phyloP scores from a whole-genome alignment of 1,284 basidiomycete genomes.

The Fomitiporia mediterranea region DNA sequence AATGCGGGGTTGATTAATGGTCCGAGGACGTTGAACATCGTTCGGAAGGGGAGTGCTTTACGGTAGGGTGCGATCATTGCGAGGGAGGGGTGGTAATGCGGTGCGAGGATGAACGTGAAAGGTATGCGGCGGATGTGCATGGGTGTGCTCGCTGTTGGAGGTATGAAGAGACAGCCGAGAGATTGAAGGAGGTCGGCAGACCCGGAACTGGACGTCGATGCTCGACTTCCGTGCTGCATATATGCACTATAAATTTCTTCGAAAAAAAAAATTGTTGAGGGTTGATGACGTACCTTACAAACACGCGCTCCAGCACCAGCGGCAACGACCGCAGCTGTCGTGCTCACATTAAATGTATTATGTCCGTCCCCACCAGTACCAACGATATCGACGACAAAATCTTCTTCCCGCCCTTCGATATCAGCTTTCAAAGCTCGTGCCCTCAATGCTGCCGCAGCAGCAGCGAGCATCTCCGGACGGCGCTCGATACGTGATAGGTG shows the following conservation, averaged over 20 bases:
- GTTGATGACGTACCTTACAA: slow-evolving; percentile 65
- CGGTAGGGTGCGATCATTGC: slow-evolving; percentile 84
- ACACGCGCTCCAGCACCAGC: slow-evolving; percentile 92
- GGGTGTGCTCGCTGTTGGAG: slow-evolving; percentile 54
- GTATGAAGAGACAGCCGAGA: slow-evolving; percentile 77
- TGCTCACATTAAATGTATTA: slow-evolving; percentile 97
- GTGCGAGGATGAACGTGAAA: slow-evolving; percentile 92
- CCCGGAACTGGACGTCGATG: slow-evolving; percentile 92
- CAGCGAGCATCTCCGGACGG: slow-evolving; percentile 69
- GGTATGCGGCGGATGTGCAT: slow-evolving; percentile 58
- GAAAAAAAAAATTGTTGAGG: background rate
- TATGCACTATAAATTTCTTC: background rate
- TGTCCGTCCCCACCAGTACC: slow-evolving; percentile 94
- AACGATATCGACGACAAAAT: slow-evolving; percentile 70
- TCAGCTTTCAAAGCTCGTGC: slow-evolving; percentile 58
- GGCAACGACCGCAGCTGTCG: slow-evolving; percentile 91
- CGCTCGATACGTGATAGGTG: slow-evolving; percentile 74
- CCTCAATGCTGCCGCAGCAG: slow-evolving; percentile 71
- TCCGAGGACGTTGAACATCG: slow-evolving; percentile 95
- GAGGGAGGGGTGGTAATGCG: slow-evolving; percentile 89
- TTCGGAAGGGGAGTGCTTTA: slow-evolving; percentile 87
- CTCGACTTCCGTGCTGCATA: slow-evolving; percentile 85
- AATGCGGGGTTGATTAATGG: slow-evolving; percentile 91
- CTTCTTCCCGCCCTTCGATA: slow-evolving; percentile 51
- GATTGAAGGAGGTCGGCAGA: slow-evolving; percentile 91